phyloP scores from a whole-genome alignment of 257 asterid species.

The Marsdenia floribunda region DNA sequence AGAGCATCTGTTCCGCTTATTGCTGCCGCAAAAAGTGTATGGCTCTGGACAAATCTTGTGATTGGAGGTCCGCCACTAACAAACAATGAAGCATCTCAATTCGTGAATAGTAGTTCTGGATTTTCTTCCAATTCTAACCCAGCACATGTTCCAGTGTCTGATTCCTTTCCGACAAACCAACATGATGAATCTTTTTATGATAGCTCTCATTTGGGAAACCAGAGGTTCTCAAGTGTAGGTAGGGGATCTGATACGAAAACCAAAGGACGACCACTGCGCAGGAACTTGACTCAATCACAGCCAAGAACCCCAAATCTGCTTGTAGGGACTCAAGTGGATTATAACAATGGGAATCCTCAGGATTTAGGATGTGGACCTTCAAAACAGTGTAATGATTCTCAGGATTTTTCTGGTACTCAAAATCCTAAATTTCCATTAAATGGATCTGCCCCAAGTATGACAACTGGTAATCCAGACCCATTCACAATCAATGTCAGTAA shows the following conservation, averaged over 20 bases:
- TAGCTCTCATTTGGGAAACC: slow-evolving; percentile 45
- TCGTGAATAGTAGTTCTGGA: slow-evolving; percentile 40
- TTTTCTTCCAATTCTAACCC: slow-evolving; percentile 40
- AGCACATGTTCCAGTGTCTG: slow-evolving; percentile 26
- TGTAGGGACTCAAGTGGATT: slow-evolving; percentile 52
- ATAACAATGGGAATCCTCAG: slow-evolving; percentile 41
- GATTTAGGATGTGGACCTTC: slow-evolving; percentile 45
- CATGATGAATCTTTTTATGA: slow-evolving; percentile 43
- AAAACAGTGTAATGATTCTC: slow-evolving; percentile 55
- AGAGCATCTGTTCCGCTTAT: slow-evolving; percentile 75
- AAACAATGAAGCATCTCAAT: slow-evolving; percentile 53
- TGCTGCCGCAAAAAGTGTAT: slow-evolving; percentile 92
- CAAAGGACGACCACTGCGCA: slow-evolving; percentile 59
- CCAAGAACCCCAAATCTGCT: slow-evolving; percentile 42
- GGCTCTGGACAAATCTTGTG: slow-evolving; percentile 86
- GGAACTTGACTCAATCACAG: slow-evolving; percentile 45
- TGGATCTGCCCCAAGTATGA: slow-evolving; percentile 38
- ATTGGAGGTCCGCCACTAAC: slow-evolving; percentile 81
- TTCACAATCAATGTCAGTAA: slow-evolving; percentile 36
- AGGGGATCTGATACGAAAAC: slow-evolving; percentile 62
- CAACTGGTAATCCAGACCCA: slow-evolving; percentile 36
- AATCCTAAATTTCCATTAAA: slow-evolving; percentile 32
- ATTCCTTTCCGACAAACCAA: slow-evolving; percentile 44
- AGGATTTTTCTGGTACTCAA: slow-evolving; percentile 38
- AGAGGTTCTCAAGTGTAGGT: slow-evolving; percentile 57